Evolutionary conservation across 1,284 basidiomycete species (phyloP), one percentile per base, ranked within the genome.

Genomic region (Volvariella surrecta): DNA sequence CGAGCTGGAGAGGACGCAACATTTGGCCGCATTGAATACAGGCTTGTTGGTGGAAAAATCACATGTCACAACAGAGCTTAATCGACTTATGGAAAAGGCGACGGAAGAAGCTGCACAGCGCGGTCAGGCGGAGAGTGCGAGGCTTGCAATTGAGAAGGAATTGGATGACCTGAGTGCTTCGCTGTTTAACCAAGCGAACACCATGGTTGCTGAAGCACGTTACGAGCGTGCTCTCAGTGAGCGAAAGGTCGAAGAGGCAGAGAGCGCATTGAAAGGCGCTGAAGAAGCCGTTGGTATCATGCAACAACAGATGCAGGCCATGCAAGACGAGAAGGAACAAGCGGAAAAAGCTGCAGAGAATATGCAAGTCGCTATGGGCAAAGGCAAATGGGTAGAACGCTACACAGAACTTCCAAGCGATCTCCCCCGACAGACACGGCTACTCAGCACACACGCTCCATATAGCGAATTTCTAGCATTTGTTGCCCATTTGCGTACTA

Each of bases 191-290:
- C 88, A 92, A 61, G 90, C 90, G 2, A 94, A 95, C 58, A 82
- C 73, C 1, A 95, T 95, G 91, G 90, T 99, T 4, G 92, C 90
- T 0, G 84, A 91, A 52, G 95, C 95, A 37, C 78, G 93, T 4
- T 76, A 87, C 47, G 76, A 73, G 8, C 68, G 66, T 48, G 82
- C 87, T 1, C 69, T 74, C 48, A 91, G 91, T 53, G 90, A 96
- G 58, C 75, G 83, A 39, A 91, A 93, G 55, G 82, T 86, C 7
- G 74, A 77, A 43, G 78, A 84, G 38, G 81, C 92, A 6, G 89
- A 98, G 62, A 72, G 74, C 34, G 85, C 88, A 3, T 64, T 96
- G 49, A 81, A 77, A 50, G 79, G 82, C 30, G 89, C 92, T 0
- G 93, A 97, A 61, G 88, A 92, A 50, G 84, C 86, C 6, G 82